phyloP scores from a whole-genome alignment of 352 stramenopile genomes.

The Albugo laibachii region DNA sequence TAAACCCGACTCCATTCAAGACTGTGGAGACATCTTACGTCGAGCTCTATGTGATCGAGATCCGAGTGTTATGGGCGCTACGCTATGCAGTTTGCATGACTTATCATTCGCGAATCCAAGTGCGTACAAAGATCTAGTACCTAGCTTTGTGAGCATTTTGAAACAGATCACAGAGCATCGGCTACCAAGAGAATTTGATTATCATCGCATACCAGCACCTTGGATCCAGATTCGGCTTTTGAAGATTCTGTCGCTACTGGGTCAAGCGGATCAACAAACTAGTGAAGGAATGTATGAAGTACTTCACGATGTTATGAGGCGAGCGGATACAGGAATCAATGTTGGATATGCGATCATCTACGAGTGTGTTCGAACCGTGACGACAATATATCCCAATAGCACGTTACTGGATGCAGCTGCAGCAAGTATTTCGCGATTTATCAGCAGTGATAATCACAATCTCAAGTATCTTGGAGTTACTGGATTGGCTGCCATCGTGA shows the following conservation, averaged over 20 bases:
- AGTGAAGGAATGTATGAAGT: conserved; percentile 99
- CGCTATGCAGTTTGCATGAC: conserved; percentile 86
- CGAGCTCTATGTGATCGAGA: conserved; percentile 97
- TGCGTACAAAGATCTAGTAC: conserved; percentile 97
- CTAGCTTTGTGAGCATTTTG: conserved; percentile 96
- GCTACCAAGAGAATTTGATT: conserved; percentile 96
- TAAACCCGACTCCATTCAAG: conserved; percentile 80
- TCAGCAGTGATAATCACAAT: conserved; percentile 92
- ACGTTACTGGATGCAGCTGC: conserved; percentile 90
- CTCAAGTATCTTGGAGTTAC: conserved; percentile 98
- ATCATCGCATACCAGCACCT: conserved; percentile 97
- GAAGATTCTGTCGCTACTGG: conserved; percentile 91
- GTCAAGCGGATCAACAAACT: conserved; percentile 83
- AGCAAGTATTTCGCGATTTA: conserved; percentile 87
- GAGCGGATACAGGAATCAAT: conserved; percentile 98
- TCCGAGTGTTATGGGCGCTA: conserved; percentile 95
- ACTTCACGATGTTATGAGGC: conserved; percentile 94
- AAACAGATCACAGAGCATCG: conserved; percentile 99
- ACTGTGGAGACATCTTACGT: conserved; percentile 84
- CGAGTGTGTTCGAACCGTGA: conserved; percentile 97
- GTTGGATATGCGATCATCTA: conserved; percentile 99
- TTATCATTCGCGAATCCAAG: conserved; percentile 77
- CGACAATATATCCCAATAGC: conserved; percentile 98
- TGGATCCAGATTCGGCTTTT: conserved; percentile 99
- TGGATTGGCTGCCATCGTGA: conserved; percentile 96